Base-by-base conservation (phyloP, 1,284 basidiomycete genomes). In the Cryptococcus floricola region DNA sequence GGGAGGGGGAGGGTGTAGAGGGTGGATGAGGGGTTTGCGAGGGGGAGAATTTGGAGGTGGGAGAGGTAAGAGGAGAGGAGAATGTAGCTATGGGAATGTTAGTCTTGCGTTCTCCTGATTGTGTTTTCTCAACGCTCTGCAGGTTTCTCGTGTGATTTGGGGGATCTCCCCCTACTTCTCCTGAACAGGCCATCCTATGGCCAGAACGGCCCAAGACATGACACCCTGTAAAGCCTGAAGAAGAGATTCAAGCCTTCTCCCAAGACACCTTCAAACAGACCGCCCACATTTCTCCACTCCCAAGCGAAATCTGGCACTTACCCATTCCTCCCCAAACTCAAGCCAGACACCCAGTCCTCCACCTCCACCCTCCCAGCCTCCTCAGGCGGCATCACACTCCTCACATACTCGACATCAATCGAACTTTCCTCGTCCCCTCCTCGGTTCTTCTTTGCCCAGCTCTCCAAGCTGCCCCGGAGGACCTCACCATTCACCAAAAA, bases 291-390 rank as follows among this genome's bases (percentile, higher is more conserved):
- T 34, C 10, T 5, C 31, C 31, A 34, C 7, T 34, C 31, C 23
- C 10, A 16, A 9, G 25, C 31, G 0, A 1, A 31, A n/a, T n/a
- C n/a, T n/a, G n/a, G n/a, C 42, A 78, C 87, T 66, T 66, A 92
- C 90, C 86, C 86, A 59, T 82, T 77, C 48, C 86, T 68, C 58
- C 80, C 78, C 55, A 87, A 86, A 43, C 87, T 87, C 27, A 97
- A 82, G 13, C 86, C 85, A 0, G 90, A 90, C 0, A 96, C 87
- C 95, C 94, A 98, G 65, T 97, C 94, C 62, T 98, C 89, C 64
- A 93, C 89, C 19, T 89, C 87, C 54, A 92, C 82, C 37, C 87
- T 83, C 0, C 87, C 83, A 71, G 91, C 83, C 58, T 86, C 86
- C 66, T 90, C 84, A 0, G 95, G 95, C 0, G 95, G 94, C 72